Conservation (phyloP, 2,329 filamentous ascomycete species). For the Massarina eburnea region DNA sequence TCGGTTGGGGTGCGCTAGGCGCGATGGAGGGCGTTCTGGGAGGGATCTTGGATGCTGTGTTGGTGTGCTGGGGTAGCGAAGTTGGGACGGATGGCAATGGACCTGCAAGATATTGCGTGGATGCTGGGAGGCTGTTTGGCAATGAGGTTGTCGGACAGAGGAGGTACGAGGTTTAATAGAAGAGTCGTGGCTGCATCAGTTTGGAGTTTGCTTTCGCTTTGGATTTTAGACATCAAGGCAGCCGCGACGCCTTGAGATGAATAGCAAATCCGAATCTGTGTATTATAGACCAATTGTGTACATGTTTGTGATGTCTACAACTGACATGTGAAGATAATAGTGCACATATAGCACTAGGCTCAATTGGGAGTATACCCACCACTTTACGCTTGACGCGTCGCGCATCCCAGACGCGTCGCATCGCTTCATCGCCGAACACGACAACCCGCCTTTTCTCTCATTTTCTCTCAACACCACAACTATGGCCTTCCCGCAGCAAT, state of each 20-base stretch:
- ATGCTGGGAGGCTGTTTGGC: slow-evolving; percentile 86
- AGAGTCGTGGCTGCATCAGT: slow-evolving; percentile 4
- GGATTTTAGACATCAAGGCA: slow-evolving; percentile 1
- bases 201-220: slow-evolving; percentile 7
- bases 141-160: slow-evolving; percentile 41
- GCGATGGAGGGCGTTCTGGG: slow-evolving; percentile 87
- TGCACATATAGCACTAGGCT: too few relatives aligned
- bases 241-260: too few relatives aligned
- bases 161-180: slow-evolving; percentile 28
- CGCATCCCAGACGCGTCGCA: slow-evolving; percentile 2
- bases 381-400: slow-evolving; percentile 6
- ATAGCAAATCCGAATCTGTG: too few relatives aligned
- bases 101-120: slow-evolving; percentile 79
- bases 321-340: too few relatives aligned
- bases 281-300: too few relatives aligned
- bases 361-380: too few relatives aligned
- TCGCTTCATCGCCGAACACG: slow-evolving; percentile 1
- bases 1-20: slow-evolving; percentile 90
- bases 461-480: slow-evolving; percentile 47
- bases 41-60: slow-evolving; percentile 81
- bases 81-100: slow-evolving; percentile 56
- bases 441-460: slow-evolving; percentile 20
- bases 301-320: too few relatives aligned
- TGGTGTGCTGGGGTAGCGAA: slow-evolving; percentile 96
- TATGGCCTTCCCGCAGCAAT: slow-evolving; percentile 21